Percentiles rank a stretch among this genome's conserved stretches.
Conservation (phyloP, 352 stramenopile species). For the Phytophthora quininea region DNA sequence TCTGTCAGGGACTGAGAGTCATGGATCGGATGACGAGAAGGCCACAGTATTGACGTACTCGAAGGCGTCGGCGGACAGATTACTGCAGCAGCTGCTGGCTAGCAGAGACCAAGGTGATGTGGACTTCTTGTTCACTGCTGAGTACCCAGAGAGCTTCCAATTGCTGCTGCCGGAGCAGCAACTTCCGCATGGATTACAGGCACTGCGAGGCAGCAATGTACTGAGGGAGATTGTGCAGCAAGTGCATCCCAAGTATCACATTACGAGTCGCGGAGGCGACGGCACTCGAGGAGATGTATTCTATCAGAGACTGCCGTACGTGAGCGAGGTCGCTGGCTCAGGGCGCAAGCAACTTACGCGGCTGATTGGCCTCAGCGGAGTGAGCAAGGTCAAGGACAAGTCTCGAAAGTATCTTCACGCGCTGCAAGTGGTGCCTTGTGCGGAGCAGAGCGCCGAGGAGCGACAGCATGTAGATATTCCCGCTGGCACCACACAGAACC, state of each 20-base stretch:
- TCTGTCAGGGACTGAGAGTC: constrained; percentile 35
- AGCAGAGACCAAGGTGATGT: constrained; percentile 35
- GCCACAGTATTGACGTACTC: constrained; percentile 37
- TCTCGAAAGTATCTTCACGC: constrained; percentile 83
- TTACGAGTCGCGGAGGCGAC: constrained; percentile 57
- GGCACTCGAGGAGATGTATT: constrained; percentile 51
- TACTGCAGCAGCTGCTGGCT: constrained; percentile 31
- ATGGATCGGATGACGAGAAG: constrained; percentile 32
- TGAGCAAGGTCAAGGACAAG: constrained; percentile 72
- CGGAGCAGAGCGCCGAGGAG: constrained; percentile 32
- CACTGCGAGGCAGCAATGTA: constrained; percentile 27
- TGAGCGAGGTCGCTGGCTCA: constrained; percentile 55
- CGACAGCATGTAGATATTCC: constrained; percentile 61
- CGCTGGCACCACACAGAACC: constrained; percentile 74
- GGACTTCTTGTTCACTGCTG: constrained; percentile 71
- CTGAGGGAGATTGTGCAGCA: constrained; percentile 45
- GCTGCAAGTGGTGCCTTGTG: constrained; percentile 59
- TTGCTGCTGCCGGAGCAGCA: constrained; percentile 66
- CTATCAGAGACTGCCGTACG: constrained; percentile 82
- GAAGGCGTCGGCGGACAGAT: constrained; percentile 29
- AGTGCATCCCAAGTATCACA: constrained; percentile 76
- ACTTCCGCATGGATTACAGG: constrained; percentile 55
- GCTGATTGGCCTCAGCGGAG: constrained; percentile 70
- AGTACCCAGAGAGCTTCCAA: constrained; percentile 59
- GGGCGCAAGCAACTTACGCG: constrained; percentile 69